Conservation (phyloP, 176 grass and related monocot species). For the Bonia amplexicaulis region DNA sequence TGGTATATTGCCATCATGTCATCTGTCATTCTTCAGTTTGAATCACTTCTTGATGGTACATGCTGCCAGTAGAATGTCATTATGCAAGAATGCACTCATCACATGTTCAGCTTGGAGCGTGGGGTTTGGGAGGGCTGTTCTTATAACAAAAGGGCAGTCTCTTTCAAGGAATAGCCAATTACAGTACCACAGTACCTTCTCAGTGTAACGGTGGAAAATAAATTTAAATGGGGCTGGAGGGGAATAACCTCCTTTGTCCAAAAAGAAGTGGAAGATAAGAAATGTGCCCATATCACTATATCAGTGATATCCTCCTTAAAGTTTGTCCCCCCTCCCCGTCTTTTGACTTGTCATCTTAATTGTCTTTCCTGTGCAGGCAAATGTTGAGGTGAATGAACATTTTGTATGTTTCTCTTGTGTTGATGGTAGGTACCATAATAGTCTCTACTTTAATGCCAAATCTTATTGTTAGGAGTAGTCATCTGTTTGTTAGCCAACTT, state of each 20-base stretch:
- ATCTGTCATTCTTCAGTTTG: neutral
- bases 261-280: neutral
- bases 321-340: neutral
- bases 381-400: conserved; percentile 76
- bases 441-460: neutral
- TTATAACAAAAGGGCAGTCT: neutral
- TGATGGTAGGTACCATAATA: conserved; percentile 57
- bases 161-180: neutral
- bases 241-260: neutral
- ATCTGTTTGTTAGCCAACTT: conserved; percentile 1
- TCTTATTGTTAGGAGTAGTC: neutral
- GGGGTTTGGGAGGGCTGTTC: neutral
- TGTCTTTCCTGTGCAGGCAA: conserved; percentile 44
- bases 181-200: neutral
- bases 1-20: neutral
- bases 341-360: neutral
- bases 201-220: neutral
- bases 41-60: neutral
- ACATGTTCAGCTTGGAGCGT: neutral
- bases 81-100: neutral
- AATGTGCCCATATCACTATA: conserved; percentile 13
- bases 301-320: neutral
- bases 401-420: conserved; percentile 97
- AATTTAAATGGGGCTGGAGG: neutral
- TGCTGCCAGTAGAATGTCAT: neutral